These are phyloP conservation scores for Xylariaceae sp. DNA, from an alignment of 2,329 filamentous ascomycete species.

Conservation along the genomic window DNA sequence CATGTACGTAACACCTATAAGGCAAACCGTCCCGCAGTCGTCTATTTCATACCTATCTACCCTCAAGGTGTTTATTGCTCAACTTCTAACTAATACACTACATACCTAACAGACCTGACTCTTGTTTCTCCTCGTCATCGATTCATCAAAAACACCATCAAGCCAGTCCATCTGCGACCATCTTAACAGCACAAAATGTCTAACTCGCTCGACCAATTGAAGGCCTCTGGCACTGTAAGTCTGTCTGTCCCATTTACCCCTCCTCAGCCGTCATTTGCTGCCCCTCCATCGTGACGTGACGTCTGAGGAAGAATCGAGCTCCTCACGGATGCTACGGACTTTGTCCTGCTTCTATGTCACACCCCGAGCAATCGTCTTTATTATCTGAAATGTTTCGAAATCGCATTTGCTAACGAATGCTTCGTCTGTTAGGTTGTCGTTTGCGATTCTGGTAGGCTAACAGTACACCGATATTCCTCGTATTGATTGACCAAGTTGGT, in stretches of 20 bases:
- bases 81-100: not conserved
- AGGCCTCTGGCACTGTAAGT: conserved; percentile 94
- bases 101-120: not conserved
- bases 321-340: conserved; percentile 4
- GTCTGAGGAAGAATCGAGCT: no score
- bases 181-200: conserved; percentile 60
- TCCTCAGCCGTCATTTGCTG: conserved; percentile 29
- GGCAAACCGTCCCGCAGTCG: not conserved
- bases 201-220: conserved; percentile 93
- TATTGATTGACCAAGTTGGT: conserved; percentile 7
- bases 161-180: conserved; percentile 1
- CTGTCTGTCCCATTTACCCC: conserved; percentile 32
- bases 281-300: conserved; percentile 34
- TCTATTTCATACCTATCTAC: not conserved
- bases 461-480: conserved; percentile 3
- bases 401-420: conserved; percentile 26
- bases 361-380: not conserved
- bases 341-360: not conserved
- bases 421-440: conserved; percentile 73
- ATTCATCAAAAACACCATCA: not conserved
- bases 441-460: conserved; percentile 84
- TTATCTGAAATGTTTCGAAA: not conserved
- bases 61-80: not conserved
- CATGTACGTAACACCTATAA: not conserved
- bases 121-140: not conserved